Base-by-base conservation (phyloP, 2,329 filamentous ascomycete species). In the Cucurbitaria berberidis region DNA sequence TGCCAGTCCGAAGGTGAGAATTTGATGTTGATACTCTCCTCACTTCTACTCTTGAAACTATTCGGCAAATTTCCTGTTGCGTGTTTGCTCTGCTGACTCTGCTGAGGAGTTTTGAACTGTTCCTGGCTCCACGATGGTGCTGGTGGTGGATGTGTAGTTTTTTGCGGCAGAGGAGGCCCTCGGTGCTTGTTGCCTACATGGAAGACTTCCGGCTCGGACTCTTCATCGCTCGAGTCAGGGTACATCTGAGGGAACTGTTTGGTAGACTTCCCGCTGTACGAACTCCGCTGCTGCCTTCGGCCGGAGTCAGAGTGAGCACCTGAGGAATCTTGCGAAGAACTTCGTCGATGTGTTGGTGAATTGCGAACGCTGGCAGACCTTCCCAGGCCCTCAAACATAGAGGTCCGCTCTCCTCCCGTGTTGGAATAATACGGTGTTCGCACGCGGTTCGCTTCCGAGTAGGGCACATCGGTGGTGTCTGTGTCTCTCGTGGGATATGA, bases 371-470 rank as follows among this genome's bases (percentile, higher is more conserved):
- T 86, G 11, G 80, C 74, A 47, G 84, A 84, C 39, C 82, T 78
- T 39, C 78, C 76, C 8, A 86, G 60, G 15, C 78, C 78, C 29
- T 82, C 80, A 34, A 79, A 79, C 62, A 86, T 78, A 49, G 82
- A 82, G 0, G 81, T 86, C 59, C 78, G 83, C 66, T 87, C 84
- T 27, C 84, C 84, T 48, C 80, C 77, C 26, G 76, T 70, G 3
- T 77, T 77, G 13, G 81, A 68, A 22, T 60, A 79, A 67, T 87
- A 87, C 38, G 79, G 80, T 19, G 81, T 82, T 42, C 84, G 78
- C 7, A 76, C 72, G 36, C 84, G 79, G 38, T 75, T 78, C 21
- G 66, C 76, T 62, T 78, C 83, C 43, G 71, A 77, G 66, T 70
- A 84, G 15, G 70, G 70, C 10, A 64, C 65, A 43, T 73, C 63